Percentiles rank a stretch among this genome's conserved stretches.
Conservation (phyloP, 2,329 filamentous ascomycete species). For the Neofusicoccum umdonicola region DNA sequence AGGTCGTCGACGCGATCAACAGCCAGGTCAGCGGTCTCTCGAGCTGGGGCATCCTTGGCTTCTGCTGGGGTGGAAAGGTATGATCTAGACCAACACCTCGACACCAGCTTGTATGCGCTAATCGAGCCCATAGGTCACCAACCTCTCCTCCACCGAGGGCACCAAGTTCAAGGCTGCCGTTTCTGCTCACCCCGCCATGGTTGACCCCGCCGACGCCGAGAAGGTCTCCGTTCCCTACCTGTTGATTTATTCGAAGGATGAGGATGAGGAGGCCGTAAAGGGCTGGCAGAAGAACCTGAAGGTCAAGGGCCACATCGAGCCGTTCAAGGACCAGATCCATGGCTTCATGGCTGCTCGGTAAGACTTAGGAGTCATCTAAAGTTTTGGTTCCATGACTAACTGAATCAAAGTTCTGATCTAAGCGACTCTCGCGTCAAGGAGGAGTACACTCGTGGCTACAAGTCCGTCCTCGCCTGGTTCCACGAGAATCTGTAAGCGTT, state of each 20-base stretch:
- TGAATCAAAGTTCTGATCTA: conserved; percentile 38
- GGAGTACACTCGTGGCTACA: conserved; percentile 52
- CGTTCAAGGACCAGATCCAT: conserved; percentile 49
- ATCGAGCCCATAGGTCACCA: conserved; percentile 48
- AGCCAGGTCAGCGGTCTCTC: conserved; percentile 46
- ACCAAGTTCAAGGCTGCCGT: conserved; percentile 58
- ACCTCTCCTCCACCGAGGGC: conserved; percentile 50
- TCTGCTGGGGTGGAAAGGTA: conserved; percentile 58
- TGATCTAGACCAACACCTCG: neutral
- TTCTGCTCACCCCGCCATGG: conserved; percentile 59
- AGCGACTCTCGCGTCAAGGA: conserved; percentile 48
- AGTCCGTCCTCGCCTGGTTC: conserved; percentile 51
- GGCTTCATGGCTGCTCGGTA: conserved; percentile 45
- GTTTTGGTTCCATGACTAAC: neutral
- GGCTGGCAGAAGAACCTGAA: conserved; percentile 50
- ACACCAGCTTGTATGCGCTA: neutral
- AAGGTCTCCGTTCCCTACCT: conserved; percentile 56
- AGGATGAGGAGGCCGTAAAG: conserved; percentile 52
- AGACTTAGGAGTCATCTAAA: neutral
- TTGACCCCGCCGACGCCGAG: conserved; percentile 57
- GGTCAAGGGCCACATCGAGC: conserved; percentile 47
- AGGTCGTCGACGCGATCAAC: conserved; percentile 55
- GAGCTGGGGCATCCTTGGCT: conserved; percentile 60
- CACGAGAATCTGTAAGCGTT: conserved; percentile 51
- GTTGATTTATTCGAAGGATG: conserved; percentile 58